Evolutionary conservation across 23 red algal genomes (phyloP).

Genomic region (Gracilaria caudata): DNA sequence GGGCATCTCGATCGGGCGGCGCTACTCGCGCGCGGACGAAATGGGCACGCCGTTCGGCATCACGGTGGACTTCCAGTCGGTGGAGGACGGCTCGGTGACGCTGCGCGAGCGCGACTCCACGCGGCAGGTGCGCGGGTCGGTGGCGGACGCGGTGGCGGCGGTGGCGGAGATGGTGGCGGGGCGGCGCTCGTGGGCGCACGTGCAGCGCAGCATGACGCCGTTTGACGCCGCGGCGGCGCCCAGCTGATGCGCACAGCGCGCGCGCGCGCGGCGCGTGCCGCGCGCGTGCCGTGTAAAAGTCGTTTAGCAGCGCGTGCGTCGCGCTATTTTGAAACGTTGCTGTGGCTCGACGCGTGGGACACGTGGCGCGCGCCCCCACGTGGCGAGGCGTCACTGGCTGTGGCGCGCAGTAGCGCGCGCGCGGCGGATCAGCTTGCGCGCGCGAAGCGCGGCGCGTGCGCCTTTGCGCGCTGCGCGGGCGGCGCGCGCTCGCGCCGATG

Average conservation of each 20-base stretch:
- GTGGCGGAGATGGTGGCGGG: constrained; percentile 32
- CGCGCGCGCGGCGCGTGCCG: not conserved
- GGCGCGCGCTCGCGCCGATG: too few relatives aligned
- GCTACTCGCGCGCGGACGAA: constrained; percentile 96
- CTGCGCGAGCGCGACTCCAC: constrained; percentile 96
- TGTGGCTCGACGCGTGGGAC: not conserved
- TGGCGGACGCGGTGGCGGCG: constrained; percentile 45
- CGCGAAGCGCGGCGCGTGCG: too few relatives aligned
- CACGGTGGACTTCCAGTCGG: constrained; percentile 90
- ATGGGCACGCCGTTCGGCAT: constrained; percentile 96
- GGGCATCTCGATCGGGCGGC: constrained; percentile 84
- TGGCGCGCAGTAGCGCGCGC: too few relatives aligned
- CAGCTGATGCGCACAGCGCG: not conserved
- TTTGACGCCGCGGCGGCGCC: constrained; percentile 22
- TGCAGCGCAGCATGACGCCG: not conserved
- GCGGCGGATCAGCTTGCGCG: too few relatives aligned
- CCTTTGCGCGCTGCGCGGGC: too few relatives aligned
- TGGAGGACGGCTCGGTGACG: constrained; percentile 80
- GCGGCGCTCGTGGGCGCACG: not conserved
- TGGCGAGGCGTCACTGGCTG: too few relatives aligned
- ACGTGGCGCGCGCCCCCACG: not conserved
- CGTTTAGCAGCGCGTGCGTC: not conserved
- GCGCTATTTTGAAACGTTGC: not conserved
- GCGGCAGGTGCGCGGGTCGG: constrained; percentile 79
- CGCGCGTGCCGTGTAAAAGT: not conserved